These are phyloP conservation scores for Tarenaya hassleriana DNA, from an alignment of 345 rosid genomes.

Conservation along the genomic window DNA sequence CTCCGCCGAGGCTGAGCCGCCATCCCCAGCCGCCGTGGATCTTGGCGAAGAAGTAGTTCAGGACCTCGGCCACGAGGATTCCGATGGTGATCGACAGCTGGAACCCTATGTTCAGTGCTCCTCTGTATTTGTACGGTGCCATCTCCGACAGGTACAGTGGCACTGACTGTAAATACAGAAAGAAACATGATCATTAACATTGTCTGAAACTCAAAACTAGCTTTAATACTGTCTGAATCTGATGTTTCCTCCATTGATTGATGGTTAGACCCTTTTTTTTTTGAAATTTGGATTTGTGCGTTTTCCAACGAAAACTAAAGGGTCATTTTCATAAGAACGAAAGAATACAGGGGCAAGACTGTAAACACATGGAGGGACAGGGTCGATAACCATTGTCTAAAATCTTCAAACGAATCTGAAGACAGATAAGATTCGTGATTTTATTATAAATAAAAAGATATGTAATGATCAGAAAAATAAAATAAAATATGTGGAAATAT, in stretches of 20 bases:
- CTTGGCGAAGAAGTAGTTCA: constrained; percentile 80
- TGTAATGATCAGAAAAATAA: too few relatives aligned
- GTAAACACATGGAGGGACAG: too few relatives aligned
- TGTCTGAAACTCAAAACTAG: too few relatives aligned
- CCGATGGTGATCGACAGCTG: constrained; percentile 90
- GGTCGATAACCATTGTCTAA: too few relatives aligned
- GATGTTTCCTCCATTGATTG: too few relatives aligned
- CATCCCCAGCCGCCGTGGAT: constrained; percentile 89
- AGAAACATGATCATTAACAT: constrained; percentile 13
- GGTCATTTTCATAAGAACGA: constrained; percentile 7
- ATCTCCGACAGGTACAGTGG: constrained; percentile 94
- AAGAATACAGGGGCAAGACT: background rate
- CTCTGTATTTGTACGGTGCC: constrained; percentile 97
- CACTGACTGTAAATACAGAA: constrained; percentile 54
- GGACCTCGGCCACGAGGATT: constrained; percentile 67
- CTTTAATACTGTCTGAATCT: too few relatives aligned
- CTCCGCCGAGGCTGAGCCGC: constrained; percentile 91
- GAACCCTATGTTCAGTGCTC: constrained; percentile 84
- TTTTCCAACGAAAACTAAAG: background rate
- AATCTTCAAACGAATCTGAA: too few relatives aligned
- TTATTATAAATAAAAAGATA: too few relatives aligned
- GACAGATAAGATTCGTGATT: too few relatives aligned
- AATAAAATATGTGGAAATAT: background rate
- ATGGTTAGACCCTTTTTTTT: too few relatives aligned
- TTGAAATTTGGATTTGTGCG: too few relatives aligned